Percentiles rank a stretch among this genome's conserved stretches.
phyloP scores from a whole-genome alignment of 2,329 filamentous ascomycete genomes.

The Magnaporthiopsis poae region DNA sequence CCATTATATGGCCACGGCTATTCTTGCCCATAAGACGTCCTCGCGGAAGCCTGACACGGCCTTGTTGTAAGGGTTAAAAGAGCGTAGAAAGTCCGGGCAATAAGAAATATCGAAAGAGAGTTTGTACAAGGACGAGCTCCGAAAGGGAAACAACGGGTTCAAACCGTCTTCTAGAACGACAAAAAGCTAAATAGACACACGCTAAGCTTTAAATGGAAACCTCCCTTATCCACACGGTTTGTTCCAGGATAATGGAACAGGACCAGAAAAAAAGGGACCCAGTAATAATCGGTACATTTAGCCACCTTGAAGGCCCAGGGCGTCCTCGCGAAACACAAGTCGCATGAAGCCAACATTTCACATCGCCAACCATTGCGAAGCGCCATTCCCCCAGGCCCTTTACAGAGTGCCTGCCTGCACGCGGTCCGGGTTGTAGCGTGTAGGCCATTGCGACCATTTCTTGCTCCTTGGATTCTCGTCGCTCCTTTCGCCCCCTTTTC shows the following conservation, averaged over 20 bases:
- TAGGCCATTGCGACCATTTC: neutral
- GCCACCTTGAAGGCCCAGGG: neutral
- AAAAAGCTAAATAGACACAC: no score
- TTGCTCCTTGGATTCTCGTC: neutral
- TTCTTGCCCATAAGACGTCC: no score
- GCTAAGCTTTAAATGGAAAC: no score
- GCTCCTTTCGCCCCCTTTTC: neutral
- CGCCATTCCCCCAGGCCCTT: neutral
- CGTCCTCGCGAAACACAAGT: neutral
- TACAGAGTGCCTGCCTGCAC: neutral
- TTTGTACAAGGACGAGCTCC: no score
- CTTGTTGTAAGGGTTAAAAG: no score
- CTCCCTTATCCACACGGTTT: neutral
- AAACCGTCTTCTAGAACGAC: no score
- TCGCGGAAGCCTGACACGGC: no score
- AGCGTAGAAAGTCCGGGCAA: no score
- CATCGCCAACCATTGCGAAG: neutral
- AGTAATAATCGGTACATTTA: neutral
- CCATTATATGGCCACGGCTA: no score
- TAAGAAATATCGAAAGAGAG: no score
- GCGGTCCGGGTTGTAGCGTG: neutral
- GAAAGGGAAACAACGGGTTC: no score
- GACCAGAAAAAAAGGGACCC: conserved; percentile 2
- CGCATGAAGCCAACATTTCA: neutral
- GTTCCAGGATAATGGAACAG: neutral